Conservation (phyloP, 2,329 filamentous ascomycete species). For the Paraphoma sp. region DNA sequence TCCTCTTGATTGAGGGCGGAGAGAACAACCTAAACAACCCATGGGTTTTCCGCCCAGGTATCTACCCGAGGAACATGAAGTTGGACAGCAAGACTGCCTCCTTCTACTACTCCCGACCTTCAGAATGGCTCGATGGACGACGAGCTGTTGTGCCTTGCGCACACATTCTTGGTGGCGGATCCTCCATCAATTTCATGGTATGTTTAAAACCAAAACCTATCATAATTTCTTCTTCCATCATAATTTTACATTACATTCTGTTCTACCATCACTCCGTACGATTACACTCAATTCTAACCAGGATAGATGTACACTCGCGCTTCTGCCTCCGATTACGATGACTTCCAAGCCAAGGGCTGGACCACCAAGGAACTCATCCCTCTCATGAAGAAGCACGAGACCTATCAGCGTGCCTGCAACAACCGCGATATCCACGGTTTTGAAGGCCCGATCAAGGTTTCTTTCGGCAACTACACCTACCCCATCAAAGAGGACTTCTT, state of each 20-base stretch:
- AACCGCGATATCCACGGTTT: slow-evolving; percentile 74
- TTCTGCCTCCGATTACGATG: slow-evolving; percentile 76
- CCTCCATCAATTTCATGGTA: slow-evolving; percentile 80
- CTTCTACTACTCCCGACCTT: slow-evolving; percentile 80
- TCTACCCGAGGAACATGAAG: slow-evolving; percentile 82
- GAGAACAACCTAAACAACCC: slow-evolving; percentile 80
- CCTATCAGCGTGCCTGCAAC: slow-evolving; percentile 66
- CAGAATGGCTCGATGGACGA: slow-evolving; percentile 73
- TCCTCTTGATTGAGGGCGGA: slow-evolving; percentile 73
- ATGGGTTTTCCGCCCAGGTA: slow-evolving; percentile 76
- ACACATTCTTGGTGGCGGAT: slow-evolving; percentile 74
- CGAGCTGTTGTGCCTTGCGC: slow-evolving; percentile 77
- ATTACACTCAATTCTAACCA: no score
- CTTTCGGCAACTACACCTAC: slow-evolving; percentile 79
- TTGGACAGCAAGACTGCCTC: slow-evolving; percentile 81
- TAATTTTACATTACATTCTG: no score
- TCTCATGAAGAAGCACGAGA: slow-evolving; percentile 82
- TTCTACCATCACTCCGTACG: no score
- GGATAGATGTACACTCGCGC: slow-evolving; percentile 74
- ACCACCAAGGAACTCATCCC: slow-evolving; percentile 76
- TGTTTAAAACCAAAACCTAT: background rate
- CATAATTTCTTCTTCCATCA: background rate
- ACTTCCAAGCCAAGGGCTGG: slow-evolving; percentile 83
- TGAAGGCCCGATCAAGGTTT: slow-evolving; percentile 82
- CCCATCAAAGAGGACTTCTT: slow-evolving; percentile 84